Evolutionary conservation across 176 grass and related monocot species (phyloP).

Genomic region (Neostapfia colusana): DNA sequence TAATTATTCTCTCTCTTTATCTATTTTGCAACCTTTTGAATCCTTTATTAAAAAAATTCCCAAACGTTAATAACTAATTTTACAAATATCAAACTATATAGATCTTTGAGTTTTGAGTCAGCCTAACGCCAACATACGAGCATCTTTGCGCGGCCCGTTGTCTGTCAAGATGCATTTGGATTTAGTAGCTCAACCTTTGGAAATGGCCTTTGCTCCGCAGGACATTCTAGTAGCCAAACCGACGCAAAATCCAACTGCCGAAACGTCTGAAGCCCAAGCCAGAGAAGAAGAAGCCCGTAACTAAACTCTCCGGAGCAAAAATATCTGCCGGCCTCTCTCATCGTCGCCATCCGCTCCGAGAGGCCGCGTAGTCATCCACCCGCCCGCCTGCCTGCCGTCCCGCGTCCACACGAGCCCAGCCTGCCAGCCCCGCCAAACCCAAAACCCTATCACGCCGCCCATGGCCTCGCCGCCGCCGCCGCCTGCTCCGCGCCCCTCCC

Average conservation of each 20-base stretch:
- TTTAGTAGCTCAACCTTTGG: too few species aligned
- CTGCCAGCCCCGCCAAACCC: slow-evolving; percentile 31
- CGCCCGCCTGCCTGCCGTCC: slow-evolving; percentile 24
- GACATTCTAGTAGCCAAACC: not conserved
- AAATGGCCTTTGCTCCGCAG: too few species aligned
- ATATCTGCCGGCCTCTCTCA: slow-evolving; percentile 28
- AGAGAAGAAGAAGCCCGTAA: not conserved
- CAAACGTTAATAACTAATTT: too few species aligned
- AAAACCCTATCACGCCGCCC: slow-evolving; percentile 45
- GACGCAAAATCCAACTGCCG: not conserved
- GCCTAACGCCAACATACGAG: too few species aligned
- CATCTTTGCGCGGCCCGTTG: too few species aligned
- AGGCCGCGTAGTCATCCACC: slow-evolving; percentile 15
- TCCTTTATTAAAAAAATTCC: too few species aligned
- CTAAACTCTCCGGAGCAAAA: not conserved
- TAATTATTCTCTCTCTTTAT: too few species aligned
- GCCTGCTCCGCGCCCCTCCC: slow-evolving; percentile 17
- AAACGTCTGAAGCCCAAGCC: not conserved
- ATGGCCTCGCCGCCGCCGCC: slow-evolving; percentile 53
- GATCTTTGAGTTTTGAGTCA: too few species aligned
- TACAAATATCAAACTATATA: too few species aligned
- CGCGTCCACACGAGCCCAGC: slow-evolving; percentile 2
- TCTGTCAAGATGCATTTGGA: too few species aligned
- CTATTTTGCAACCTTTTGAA: too few species aligned
- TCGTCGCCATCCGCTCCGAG: not conserved